Conservation (phyloP, 1,139 yeast genomes). For the Pichia sp. region DNA sequence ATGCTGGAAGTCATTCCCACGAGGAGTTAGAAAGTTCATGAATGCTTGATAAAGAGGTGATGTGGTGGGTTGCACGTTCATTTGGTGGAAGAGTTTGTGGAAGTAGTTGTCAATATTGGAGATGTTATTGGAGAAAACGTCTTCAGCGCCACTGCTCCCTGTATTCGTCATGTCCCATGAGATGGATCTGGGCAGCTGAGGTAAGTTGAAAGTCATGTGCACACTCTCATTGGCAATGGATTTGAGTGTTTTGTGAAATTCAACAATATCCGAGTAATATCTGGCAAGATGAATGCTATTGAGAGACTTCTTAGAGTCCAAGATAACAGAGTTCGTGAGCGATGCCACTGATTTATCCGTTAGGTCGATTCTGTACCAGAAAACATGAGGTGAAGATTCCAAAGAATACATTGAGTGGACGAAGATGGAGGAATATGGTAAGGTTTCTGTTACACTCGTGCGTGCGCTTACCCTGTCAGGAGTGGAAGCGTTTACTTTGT, state of each 20-base stretch:
- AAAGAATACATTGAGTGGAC: constrained; percentile 48
- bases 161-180: no score
- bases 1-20: constrained; percentile 12
- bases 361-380: constrained; percentile 52
- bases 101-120: constrained; percentile 26
- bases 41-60: constrained; percentile 3
- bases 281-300: constrained; percentile 49
- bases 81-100: constrained; percentile 3
- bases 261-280: constrained; percentile 56
- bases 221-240: no score
- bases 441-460: no score
- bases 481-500: no score
- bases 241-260: constrained; percentile 31
- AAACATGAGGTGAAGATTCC: constrained; percentile 38
- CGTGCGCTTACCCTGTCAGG: no score
- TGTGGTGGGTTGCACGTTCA: background rate
- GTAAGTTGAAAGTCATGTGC: no score
- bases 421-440: constrained; percentile 33
- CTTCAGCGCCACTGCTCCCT: no score
- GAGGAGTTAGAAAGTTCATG: constrained; percentile 6
- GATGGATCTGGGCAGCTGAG: no score
- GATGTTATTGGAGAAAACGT: constrained; percentile 24
- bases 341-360: constrained; percentile 5
- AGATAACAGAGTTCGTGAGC: no score
- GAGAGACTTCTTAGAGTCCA: no score